These are phyloP conservation scores for Calonectria pseudoreteaudii DNA, from an alignment of 2,329 filamentous ascomycete species.

Conservation along the genomic window DNA sequence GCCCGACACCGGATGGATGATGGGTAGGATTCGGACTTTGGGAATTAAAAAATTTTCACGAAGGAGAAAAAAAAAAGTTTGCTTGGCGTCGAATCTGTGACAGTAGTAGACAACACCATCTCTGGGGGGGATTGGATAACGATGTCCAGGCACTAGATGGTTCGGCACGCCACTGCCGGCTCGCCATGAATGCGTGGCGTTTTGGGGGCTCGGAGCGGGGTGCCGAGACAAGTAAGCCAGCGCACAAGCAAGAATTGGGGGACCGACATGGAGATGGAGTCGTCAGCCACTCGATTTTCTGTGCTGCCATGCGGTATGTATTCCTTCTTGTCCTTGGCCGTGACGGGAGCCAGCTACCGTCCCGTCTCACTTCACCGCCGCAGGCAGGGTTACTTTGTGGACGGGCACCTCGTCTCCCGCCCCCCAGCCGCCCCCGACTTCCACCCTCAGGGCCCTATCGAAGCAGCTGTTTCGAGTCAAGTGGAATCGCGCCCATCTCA, in stretches of 20 bases:
- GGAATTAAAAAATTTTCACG: too few species aligned
- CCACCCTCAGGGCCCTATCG: neutral
- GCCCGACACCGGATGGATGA: constrained; percentile 17
- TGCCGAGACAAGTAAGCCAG: neutral
- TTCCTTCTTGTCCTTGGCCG: neutral
- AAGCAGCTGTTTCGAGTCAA: neutral
- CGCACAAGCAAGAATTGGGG: neutral
- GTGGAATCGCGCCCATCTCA: neutral
- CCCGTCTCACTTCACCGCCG: neutral
- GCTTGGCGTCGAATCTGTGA: neutral
- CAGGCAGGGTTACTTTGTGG: neutral
- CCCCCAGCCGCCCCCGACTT: neutral
- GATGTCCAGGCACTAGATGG: neutral
- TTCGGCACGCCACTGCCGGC: constrained; percentile 6
- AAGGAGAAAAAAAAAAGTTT: neutral
- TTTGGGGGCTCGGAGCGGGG: constrained; percentile 1
- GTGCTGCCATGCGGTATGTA: neutral
- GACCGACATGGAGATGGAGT: neutral
- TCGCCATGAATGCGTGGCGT: constrained; percentile 17
- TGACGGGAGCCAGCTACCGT: neutral
- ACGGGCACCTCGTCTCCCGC: neutral
- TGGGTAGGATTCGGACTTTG: neutral
- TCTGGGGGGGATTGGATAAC: neutral
- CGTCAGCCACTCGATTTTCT: neutral
- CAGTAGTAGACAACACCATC: neutral